Evolutionary conservation across 805 yeast species (phyloP), one percentile per base, ranked within the genome.

Genomic region (Metahyphopichia silvanorum): DNA sequence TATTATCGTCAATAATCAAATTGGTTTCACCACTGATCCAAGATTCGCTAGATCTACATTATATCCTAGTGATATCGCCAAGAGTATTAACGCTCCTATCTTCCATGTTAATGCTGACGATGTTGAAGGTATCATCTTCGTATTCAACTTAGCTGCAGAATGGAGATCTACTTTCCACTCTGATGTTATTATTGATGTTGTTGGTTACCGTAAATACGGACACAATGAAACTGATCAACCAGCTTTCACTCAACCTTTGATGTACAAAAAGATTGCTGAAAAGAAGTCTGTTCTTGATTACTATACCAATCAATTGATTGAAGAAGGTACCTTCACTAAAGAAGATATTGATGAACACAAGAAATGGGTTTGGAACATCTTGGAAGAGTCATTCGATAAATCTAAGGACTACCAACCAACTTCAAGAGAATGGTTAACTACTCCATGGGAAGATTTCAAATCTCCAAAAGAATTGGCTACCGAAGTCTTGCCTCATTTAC

Each of bases 141-240:
- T 91, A 50, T 89, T 89, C 77, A 84, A 87, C 64, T 74, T 93
- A 62, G 98, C 98, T 45, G 98, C 98, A 39, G 96, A 93, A 68
- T 93, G 96, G 95, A 84, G 98, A 71, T 86, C 93, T 29, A 81
- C 86, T 39, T 93, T 86, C 93, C 91, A 91, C 71, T 76, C 95
- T 39, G 98, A 93, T 59, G 98, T 88, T 37, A 86, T 93, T 53
- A 79, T 93, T 54, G 99, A 93, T 66, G 82, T 93, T 55, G 96
- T 93, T 55, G 96, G 98, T 63, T 93, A 93, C 85, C 82, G 99
- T 71, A 91, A 89, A 66, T 79, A 93, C 62, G 99, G 99, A 61
- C 99, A 93, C 76, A 93, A 93, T 64, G 99, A 93, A 76, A 93
- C 98, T 45, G 99, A 93, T 69, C 99, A 93, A 73, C 99, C 99